Percentiles rank a stretch among this genome's conserved stretches.
Conservation (phyloP, 345 rosid genomes). For the Moricandia arvensis region DNA sequence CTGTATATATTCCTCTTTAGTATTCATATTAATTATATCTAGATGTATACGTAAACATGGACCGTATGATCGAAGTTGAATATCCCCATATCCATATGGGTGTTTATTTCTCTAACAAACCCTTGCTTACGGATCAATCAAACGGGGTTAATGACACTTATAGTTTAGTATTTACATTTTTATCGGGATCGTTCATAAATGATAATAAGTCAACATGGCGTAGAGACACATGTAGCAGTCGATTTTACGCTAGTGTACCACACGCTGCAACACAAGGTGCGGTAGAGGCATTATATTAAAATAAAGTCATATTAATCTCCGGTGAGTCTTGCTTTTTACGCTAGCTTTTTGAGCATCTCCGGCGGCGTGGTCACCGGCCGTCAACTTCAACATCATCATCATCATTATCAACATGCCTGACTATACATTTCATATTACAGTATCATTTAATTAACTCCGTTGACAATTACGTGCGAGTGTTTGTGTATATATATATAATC, state of each 20-base stretch:
- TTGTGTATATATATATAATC: background rate
- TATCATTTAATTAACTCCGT: slow-evolving; percentile 27
- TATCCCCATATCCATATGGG: slow-evolving; percentile 31
- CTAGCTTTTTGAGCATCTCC: slow-evolving; percentile 76
- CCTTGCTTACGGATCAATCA: slow-evolving; percentile 32
- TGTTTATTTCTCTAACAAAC: slow-evolving; percentile 16
- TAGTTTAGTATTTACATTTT: background rate
- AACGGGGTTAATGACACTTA: slow-evolving; percentile 10
- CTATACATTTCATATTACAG: slow-evolving; percentile 18
- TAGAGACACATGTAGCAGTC: slow-evolving; percentile 37
- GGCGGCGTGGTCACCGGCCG: slow-evolving; percentile 92
- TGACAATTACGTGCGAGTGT: slow-evolving; percentile 34
- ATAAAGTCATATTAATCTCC: slow-evolving; percentile 25
- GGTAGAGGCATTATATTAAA: slow-evolving; percentile 10
- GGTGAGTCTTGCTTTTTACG: slow-evolving; percentile 63
- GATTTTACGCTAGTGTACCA: slow-evolving; percentile 36
- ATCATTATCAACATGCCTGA: slow-evolving; percentile 19
- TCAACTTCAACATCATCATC: slow-evolving; percentile 68
- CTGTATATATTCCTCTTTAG: slow-evolving; percentile 2
- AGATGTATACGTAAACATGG: slow-evolving; percentile 27
- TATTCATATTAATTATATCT: slow-evolving; percentile 16
- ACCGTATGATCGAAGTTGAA: slow-evolving; percentile 34
- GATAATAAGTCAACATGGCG: slow-evolving; percentile 39
- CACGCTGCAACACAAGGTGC: slow-evolving; percentile 16
- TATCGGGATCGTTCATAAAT: slow-evolving; percentile 39